phyloP scores from a whole-genome alignment of 1,284 basidiomycete genomes.

The Ustilago sp. region DNA sequence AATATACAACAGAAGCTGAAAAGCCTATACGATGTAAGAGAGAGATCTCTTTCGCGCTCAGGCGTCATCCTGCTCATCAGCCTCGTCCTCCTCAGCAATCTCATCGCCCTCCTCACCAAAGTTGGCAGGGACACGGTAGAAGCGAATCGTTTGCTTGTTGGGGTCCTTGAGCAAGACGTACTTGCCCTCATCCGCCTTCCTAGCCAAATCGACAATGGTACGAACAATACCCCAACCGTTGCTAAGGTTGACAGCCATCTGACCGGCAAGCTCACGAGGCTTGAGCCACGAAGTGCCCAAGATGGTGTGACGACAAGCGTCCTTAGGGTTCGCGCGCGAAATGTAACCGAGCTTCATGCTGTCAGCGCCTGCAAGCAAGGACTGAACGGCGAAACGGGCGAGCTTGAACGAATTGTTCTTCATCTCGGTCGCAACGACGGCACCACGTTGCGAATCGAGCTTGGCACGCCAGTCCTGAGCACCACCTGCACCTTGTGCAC shows the following conservation, averaged over 20 bases:
- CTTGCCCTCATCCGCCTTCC: constrained; percentile 60
- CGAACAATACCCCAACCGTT: constrained; percentile 98
- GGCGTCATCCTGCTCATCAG: constrained; percentile 56
- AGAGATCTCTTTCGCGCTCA: background rate
- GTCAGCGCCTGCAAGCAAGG: constrained; percentile 93
- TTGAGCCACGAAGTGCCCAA: constrained; percentile 94
- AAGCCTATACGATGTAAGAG: background rate
- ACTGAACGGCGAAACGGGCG: constrained; percentile 96
- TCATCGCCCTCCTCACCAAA: constrained; percentile 77
- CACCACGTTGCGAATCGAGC: constrained; percentile 94
- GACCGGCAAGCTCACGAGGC: constrained; percentile 90
- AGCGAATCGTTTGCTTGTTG: constrained; percentile 81
- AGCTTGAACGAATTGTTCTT: constrained; percentile 99
- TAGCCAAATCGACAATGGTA: constrained; percentile 65
- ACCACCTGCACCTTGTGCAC: constrained; percentile 87
- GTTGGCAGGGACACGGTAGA: constrained; percentile 89
- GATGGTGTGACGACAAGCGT: constrained; percentile 94
- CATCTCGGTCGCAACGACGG: constrained; percentile 99
- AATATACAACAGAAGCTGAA: background rate
- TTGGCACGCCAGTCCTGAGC: constrained; percentile 97
- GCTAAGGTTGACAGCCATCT: constrained; percentile 92
- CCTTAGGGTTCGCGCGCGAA: constrained; percentile 90
- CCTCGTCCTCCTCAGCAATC: constrained; percentile 73
- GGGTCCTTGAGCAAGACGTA: constrained; percentile 69
- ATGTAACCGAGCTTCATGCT: constrained; percentile 97